Percentiles rank a stretch among this genome's conserved stretches.
These are phyloP conservation scores for Apiospora marii DNA, from an alignment of 2,329 filamentous ascomycete genomes.

Conservation along the genomic window DNA sequence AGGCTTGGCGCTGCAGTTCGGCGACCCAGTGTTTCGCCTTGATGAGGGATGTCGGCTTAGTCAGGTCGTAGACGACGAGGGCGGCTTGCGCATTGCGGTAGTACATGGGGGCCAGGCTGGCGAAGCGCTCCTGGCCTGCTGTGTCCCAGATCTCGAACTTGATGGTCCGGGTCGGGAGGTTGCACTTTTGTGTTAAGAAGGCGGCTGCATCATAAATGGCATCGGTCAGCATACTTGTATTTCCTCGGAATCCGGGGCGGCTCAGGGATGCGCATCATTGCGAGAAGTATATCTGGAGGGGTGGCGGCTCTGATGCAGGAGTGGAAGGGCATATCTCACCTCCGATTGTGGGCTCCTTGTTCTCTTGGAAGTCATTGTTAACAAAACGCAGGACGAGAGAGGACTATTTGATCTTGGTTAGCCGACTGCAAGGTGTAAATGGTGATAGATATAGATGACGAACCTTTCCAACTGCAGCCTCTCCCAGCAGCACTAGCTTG, in stretches of 20 bases:
- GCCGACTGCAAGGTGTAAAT: not conserved
- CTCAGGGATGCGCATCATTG: not conserved
- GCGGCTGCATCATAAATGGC: conserved; percentile 68
- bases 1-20: conserved; percentile 94
- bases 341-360: conserved; percentile 99
- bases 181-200: conserved; percentile 98
- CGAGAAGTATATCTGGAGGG: conserved; percentile 1
- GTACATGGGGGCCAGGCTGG: conserved; percentile 97
- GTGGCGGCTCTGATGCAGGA: not conserved
- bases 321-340: conserved; percentile 63
- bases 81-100: conserved; percentile 98
- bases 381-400: conserved; percentile 98
- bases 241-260: not conserved
- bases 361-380: conserved; percentile 99
- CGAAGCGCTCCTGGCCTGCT: conserved; percentile 96
- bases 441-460: conserved; percentile 31
- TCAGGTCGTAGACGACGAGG: conserved; percentile 98
- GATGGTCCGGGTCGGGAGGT: conserved; percentile 89
- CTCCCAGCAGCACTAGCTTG: conserved; percentile 96
- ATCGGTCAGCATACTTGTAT: not conserved
- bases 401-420: conserved; percentile 65
- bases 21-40: conserved; percentile 99
- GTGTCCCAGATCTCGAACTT: conserved; percentile 99
- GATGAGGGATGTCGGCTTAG: conserved; percentile 91
- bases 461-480: conserved; percentile 99